Conservation (phyloP, 768 basidiomycete genomes). For the Podaxis mareebaensis region DNA sequence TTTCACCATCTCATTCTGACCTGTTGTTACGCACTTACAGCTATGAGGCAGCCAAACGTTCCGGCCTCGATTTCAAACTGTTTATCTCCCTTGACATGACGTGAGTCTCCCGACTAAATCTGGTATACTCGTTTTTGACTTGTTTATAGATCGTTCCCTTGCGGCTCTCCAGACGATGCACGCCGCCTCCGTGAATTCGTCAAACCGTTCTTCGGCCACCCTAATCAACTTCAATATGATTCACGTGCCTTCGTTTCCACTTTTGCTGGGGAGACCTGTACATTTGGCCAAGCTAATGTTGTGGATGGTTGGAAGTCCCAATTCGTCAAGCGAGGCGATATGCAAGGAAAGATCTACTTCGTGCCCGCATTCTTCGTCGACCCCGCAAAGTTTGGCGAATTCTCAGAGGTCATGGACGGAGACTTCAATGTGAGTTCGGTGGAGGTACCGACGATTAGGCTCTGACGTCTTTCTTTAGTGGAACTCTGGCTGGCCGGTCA, state of each 20-base stretch:
- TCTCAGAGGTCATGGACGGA: constrained; percentile 52
- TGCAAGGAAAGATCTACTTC: constrained; percentile 57
- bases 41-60: constrained; percentile 55
- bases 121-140: constrained; percentile 1
- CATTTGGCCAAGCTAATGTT: constrained; percentile 56
- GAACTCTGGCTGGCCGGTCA: constrained; percentile 79
- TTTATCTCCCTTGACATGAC: constrained; percentile 83
- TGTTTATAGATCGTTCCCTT: constrained; percentile 50
- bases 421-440: constrained; percentile 52
- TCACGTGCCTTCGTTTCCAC: constrained; percentile 62
- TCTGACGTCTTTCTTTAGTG: constrained; percentile 43
- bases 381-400: constrained; percentile 47
- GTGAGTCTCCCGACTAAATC: constrained; percentile 35
- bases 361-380: constrained; percentile 72
- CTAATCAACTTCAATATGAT: constrained; percentile 55
- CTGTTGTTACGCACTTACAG: constrained; percentile 27
- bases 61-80: constrained; percentile 62
- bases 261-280: constrained; percentile 70
- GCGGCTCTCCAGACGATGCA: constrained; percentile 48
- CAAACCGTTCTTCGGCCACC: constrained; percentile 49
- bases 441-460: background rate
- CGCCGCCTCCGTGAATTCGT: constrained; percentile 53
- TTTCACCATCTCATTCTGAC: background rate
- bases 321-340: constrained; percentile 47
- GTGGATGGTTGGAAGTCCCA: constrained; percentile 58